Percentiles rank a stretch among this genome's conserved stretches.
Conservation (phyloP, 495 filamentous ascomycete genomes). For the Annulohypoxylon moriforme region DNA sequence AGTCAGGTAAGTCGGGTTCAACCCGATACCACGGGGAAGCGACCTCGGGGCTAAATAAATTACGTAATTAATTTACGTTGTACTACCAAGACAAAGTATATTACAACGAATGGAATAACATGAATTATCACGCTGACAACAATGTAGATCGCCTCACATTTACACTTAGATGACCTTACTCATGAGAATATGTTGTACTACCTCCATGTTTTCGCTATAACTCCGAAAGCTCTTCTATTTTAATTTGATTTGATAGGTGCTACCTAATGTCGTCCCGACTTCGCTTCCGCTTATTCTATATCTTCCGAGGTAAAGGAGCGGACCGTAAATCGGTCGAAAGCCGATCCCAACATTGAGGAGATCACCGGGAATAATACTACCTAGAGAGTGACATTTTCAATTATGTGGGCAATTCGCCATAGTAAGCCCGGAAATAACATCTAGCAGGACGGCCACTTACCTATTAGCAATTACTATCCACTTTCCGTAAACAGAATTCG, state of each 20-base stretch:
- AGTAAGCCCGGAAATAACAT: conserved; percentile 25
- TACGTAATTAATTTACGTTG: neutral
- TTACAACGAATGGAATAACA: neutral
- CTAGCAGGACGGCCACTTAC: neutral
- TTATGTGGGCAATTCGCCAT: conserved; percentile 8
- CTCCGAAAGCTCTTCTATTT: neutral
- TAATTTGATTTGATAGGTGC: neutral
- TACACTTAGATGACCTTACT: neutral
- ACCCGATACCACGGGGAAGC: conserved; percentile 9
- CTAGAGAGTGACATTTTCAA: neutral
- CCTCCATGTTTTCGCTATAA: neutral
- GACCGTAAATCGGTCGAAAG: conserved; percentile 24
- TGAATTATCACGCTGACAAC: neutral
- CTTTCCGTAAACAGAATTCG: conserved; percentile 26
- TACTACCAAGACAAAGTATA: neutral
- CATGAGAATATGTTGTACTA: neutral
- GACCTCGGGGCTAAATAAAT: conserved; percentile 2
- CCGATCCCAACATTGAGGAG: conserved; percentile 21
- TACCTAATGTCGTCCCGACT: conserved; percentile 19
- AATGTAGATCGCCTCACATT: neutral
- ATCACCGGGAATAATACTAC: conserved; percentile 17
- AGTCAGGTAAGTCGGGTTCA: neutral
- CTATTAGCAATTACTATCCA: conserved; percentile 15
- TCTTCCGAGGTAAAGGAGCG: conserved; percentile 1
- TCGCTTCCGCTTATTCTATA: conserved; percentile 23